Base-by-base conservation (phyloP, 169 alveolate species). In the Cystoisospora suis region DNA sequence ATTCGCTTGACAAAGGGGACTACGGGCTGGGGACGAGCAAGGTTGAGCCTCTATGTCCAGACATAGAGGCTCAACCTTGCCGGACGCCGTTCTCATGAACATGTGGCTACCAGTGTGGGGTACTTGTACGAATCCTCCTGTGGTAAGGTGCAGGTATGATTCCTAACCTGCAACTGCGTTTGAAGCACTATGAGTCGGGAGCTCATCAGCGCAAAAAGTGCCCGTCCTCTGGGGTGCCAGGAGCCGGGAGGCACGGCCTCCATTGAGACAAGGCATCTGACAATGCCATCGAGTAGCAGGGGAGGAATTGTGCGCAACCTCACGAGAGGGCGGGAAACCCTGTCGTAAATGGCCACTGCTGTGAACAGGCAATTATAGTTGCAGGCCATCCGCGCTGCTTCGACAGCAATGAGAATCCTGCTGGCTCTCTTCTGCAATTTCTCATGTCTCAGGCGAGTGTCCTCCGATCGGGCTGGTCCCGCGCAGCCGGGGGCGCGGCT, bases 101-200 rank as follows among this genome's bases (percentile, higher is more conserved):
- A n/a, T n/a, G n/a, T n/a, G n/a, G n/a, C n/a, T n/a, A n/a, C n/a
- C n/a, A n/a, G n/a, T n/a, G n/a, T n/a, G n/a, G n/a, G n/a, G n/a
- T n/a, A n/a, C n/a, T n/a, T n/a, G n/a, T n/a, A n/a, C n/a, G n/a
- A n/a, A n/a, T n/a, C n/a, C n/a, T n/a, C n/a, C n/a, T n/a, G n/a
- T n/a, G 77, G 34, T 36, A 32, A 65, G 40, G 34, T 12, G 45
- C 45, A 20, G 20, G n/a, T 36, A 36, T 65, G 77, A 36, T 27
- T 65, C 77, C 56, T 38, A 6, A 38, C 83, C 83, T 36, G 83
- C 58, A 72, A 53, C 83, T 72, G 83, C 83, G 83, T 72, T 56
- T 72, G 83, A 38, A 72, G 29, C 58, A 40, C 47, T 0, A 72
- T 9, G 34, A 72, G 56, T 56, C 83, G 47, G 34, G 83, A 32